These are phyloP conservation scores for Fusarium decemcellulare DNA, from an alignment of 2,329 filamentous ascomycete genomes.

Conservation along the genomic window DNA sequence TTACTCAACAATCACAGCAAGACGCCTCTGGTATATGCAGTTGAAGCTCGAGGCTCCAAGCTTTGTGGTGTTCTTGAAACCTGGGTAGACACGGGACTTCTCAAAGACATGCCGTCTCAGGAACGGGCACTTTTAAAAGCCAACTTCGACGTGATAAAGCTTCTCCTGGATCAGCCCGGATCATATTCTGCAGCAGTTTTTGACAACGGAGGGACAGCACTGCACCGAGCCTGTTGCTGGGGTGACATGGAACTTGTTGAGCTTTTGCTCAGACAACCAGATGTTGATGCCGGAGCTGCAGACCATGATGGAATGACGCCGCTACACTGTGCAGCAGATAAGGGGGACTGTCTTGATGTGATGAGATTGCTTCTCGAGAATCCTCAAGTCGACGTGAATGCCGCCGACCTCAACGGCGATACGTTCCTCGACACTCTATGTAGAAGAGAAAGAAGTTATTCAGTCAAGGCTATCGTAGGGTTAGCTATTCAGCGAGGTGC, in stretches of 20 bases:
- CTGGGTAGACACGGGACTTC: background rate
- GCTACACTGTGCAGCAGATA: constrained; percentile 13
- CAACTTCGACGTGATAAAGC: constrained; percentile 15
- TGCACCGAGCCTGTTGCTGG: too few relatives aligned
- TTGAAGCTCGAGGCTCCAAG: background rate
- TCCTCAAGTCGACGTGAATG: background rate
- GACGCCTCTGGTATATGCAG: background rate
- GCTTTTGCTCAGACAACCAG: constrained; percentile 11
- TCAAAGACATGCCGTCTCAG: background rate
- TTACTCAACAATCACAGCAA: background rate
- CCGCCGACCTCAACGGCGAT: background rate
- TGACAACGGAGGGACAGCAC: too few relatives aligned
- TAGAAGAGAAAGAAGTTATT: background rate
- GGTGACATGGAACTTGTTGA: constrained; percentile 1
- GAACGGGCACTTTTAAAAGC: too few relatives aligned
- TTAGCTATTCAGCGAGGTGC: too few relatives aligned
- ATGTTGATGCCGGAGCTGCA: constrained; percentile 7
- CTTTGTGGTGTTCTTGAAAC: too few relatives aligned
- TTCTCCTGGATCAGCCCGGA: constrained; percentile 1
- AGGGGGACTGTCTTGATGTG: background rate
- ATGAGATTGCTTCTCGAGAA: background rate
- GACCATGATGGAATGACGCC: constrained; percentile 7
- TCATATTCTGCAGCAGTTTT: background rate
- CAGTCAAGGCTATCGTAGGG: too few relatives aligned
- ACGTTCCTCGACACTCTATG: constrained; percentile 18